Base-by-base conservation (phyloP, 495 filamentous ascomycete species). In the Xylaria intraflava region DNA sequence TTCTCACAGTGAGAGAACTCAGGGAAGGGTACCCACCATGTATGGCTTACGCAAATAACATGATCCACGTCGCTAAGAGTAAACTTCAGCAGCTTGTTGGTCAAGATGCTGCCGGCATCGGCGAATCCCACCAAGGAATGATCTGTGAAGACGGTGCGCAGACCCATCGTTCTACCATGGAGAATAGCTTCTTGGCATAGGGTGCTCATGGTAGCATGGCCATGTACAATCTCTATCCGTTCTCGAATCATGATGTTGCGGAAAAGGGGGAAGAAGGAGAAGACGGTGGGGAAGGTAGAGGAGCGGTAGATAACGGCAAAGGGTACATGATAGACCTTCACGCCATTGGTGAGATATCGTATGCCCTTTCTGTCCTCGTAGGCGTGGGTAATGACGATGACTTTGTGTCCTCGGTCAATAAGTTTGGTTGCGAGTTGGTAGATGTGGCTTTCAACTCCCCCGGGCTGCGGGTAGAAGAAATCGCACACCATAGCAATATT, bases 111-210 rank as follows among this genome's bases (percentile, higher is more conserved):
- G 2, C 82, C 94, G 6, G 93, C 91, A 70, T 97, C 93, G 26
- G 93, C 91, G 67, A 98, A 98, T 6, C 93, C 93, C 68, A 97
- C 96, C 3, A 98, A 75, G n/a, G 88, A 94, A 69, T 98, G 93
- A 69, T 98, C 93, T 2, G 93, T 97, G 62, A 96, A 97, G 29
- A 95, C 92, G 0, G 93, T 96, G 36, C 89, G 82, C 53, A 98
- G 65, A 2, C 94, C 90, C 93, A 98, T 98, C 2, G 94, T 98
- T 49, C 93, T 79, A 0, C 87, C 93, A 72, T 98, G 93, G 22
- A 98, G 74, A 56, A 98, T 95, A 19, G 89, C 91, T 71, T 98
- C 93, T 60, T 91, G 89, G 62, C 93, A 96, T 43, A 98, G 78
- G 63, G 81, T 95, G 57, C 89, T 95, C 53, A 98, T 71, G 65